phyloP scores from a whole-genome alignment of 1,284 basidiomycete genomes.

The Melanopsichium pennsylvanicum region DNA sequence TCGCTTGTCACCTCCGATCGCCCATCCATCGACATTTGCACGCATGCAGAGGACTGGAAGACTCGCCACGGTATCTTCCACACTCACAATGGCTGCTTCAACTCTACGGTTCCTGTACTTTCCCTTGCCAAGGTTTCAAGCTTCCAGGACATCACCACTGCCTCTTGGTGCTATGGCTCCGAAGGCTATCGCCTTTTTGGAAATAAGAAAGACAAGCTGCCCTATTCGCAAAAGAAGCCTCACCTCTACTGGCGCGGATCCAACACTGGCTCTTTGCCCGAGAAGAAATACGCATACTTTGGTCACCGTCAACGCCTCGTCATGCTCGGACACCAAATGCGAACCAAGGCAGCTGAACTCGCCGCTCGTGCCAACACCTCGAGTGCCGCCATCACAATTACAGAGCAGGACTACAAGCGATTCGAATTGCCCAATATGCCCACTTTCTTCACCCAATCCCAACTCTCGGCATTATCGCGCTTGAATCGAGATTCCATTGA shows the following conservation, averaged over 20 bases:
- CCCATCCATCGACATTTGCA: constrained; percentile 25
- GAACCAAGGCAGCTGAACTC: constrained; percentile 6
- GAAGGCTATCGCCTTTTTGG: constrained; percentile 11
- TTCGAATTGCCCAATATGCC: constrained; percentile 21
- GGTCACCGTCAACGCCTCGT: constrained; percentile 24
- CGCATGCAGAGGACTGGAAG: constrained; percentile 6
- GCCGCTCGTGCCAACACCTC: background rate
- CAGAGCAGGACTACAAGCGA: constrained; percentile 1
- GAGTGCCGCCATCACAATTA: background rate
- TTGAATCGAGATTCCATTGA: constrained; percentile 8
- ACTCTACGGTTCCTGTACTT: constrained; percentile 16
- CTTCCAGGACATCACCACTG: constrained; percentile 29
- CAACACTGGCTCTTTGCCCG: constrained; percentile 8
- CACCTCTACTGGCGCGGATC: constrained; percentile 31
- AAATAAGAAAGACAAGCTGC: constrained; percentile 2
- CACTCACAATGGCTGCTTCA: constrained; percentile 10
- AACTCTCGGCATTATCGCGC: constrained; percentile 13
- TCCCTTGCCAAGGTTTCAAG: constrained; percentile 12
- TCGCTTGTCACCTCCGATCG: constrained; percentile 16
- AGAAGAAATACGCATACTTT: background rate
- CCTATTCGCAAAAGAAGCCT: constrained; percentile 27
- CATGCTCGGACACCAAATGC: constrained; percentile 18
- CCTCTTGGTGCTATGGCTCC: constrained; percentile 27
- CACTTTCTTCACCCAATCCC: background rate
- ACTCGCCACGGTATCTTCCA: constrained; percentile 14